Conservation (phyloP, 2,329 filamentous ascomycete species). For the Scleromitrula shiraiana region DNA sequence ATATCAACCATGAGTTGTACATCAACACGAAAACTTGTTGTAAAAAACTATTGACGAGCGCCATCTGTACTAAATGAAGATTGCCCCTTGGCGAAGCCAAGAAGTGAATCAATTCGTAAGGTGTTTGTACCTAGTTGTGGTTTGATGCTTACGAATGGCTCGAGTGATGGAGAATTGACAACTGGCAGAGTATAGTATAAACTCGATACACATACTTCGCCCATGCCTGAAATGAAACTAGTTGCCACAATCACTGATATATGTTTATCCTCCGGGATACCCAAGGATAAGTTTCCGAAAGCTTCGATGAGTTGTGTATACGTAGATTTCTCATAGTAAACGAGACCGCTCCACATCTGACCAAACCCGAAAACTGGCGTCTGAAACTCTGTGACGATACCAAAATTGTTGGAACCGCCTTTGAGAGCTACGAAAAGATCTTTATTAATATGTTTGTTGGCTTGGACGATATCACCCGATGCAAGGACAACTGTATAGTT, state of each 20-base stretch:
- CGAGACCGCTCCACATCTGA: conserved; percentile 11
- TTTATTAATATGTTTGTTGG: background rate
- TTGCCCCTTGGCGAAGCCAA: background rate
- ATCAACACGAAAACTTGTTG: background rate
- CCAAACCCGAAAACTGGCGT: conserved; percentile 31
- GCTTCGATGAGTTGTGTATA: background rate
- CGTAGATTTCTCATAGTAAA: background rate
- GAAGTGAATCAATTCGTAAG: background rate
- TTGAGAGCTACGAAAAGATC: background rate
- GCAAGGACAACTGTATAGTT: background rate
- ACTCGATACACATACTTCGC: background rate
- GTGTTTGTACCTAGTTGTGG: background rate
- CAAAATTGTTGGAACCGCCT: conserved; percentile 25
- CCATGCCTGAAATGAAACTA: background rate
- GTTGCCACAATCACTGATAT: background rate
- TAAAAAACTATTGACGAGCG: background rate
- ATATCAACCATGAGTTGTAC: background rate
- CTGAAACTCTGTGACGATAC: conserved; percentile 40
- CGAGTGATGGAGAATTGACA: background rate
- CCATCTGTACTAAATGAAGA: background rate
- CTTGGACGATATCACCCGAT: background rate
- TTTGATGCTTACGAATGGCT: background rate
- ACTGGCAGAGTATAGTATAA: background rate
- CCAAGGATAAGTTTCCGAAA: background rate
- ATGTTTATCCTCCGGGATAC: background rate